Percentiles rank a stretch among this genome's conserved stretches.
These are phyloP conservation scores for Brassica incana DNA, from an alignment of 345 rosid species.

Conservation along the genomic window DNA sequence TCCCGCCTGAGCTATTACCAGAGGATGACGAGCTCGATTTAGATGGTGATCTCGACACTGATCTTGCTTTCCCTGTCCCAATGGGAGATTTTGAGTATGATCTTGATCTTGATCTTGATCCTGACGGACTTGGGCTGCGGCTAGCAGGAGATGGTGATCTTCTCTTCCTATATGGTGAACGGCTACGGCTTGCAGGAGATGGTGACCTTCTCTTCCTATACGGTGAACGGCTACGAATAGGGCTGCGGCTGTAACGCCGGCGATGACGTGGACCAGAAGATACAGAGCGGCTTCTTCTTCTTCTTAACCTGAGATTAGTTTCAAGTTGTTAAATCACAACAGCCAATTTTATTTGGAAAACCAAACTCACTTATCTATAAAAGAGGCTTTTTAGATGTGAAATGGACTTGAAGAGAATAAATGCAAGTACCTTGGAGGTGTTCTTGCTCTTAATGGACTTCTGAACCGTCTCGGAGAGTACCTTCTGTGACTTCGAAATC, in stretches of 20 bases:
- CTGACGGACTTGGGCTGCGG: constrained; percentile 57
- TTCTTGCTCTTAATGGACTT: constrained; percentile 80
- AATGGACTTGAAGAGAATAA: not conserved
- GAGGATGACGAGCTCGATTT: constrained; percentile 58
- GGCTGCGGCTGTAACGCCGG: constrained; percentile 62
- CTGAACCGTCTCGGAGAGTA: constrained; percentile 88
- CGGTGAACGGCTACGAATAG: constrained; percentile 58
- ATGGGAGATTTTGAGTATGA: constrained; percentile 68
- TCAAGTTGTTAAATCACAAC: constrained; percentile 8
- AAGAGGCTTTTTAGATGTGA: not conserved
- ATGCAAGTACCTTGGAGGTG: constrained; percentile 73
- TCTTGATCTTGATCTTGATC: constrained; percentile 44
- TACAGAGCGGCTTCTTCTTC: constrained; percentile 63
- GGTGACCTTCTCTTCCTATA: constrained; percentile 53
- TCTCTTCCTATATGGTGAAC: constrained; percentile 41
- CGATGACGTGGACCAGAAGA: constrained; percentile 66
- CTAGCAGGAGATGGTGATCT: constrained; percentile 58
- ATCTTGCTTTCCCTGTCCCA: constrained; percentile 33
- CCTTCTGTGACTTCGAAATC: constrained; percentile 71
- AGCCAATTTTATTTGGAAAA: not conserved
- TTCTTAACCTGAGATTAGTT: constrained; percentile 65
- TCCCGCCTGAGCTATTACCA: constrained; percentile 56
- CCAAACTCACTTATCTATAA: not conserved
- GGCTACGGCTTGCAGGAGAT: constrained; percentile 45
- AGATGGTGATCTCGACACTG: constrained; percentile 55